phyloP scores from a whole-genome alignment of 306 rosid species.

The Alnus rubra region DNA sequence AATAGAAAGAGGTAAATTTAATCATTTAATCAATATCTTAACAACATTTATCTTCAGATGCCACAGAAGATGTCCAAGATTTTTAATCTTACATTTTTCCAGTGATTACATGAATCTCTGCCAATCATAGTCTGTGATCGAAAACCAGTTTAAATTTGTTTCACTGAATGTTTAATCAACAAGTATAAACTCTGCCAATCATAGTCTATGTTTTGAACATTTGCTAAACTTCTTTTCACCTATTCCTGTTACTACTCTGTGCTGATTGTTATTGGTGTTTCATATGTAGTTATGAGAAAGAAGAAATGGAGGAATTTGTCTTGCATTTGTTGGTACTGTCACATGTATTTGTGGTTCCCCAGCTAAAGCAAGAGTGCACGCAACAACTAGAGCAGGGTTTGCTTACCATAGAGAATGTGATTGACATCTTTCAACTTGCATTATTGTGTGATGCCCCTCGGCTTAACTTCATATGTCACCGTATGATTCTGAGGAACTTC shows the following conservation, averaged over 20 bases:
- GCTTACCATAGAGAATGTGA: constrained; percentile 58
- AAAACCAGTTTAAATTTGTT: background rate
- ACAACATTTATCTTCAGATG: no score
- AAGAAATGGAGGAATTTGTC: constrained; percentile 67
- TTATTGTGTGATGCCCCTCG: constrained; percentile 80
- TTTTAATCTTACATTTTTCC: background rate
- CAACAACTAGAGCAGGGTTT: constrained; percentile 47
- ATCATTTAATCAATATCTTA: no score
- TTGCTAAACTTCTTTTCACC: background rate
- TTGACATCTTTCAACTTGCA: constrained; percentile 82
- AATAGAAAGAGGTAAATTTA: no score
- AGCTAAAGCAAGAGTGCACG: constrained; percentile 74
- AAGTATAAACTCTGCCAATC: background rate
- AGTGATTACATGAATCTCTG: background rate
- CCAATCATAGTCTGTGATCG: background rate
- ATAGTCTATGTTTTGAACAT: background rate
- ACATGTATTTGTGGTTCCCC: constrained; percentile 72
- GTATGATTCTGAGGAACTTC: constrained; percentile 52
- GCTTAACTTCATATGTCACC: constrained; percentile 78
- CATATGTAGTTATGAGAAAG: constrained; percentile 57
- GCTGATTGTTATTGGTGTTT: constrained; percentile 14
- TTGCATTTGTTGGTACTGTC: constrained; percentile 72
- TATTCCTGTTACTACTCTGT: background rate
- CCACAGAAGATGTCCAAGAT: background rate
- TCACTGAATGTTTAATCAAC: background rate